phyloP scores from a whole-genome alignment of 768 basidiomycete genomes.

The Suillus placidus region DNA sequence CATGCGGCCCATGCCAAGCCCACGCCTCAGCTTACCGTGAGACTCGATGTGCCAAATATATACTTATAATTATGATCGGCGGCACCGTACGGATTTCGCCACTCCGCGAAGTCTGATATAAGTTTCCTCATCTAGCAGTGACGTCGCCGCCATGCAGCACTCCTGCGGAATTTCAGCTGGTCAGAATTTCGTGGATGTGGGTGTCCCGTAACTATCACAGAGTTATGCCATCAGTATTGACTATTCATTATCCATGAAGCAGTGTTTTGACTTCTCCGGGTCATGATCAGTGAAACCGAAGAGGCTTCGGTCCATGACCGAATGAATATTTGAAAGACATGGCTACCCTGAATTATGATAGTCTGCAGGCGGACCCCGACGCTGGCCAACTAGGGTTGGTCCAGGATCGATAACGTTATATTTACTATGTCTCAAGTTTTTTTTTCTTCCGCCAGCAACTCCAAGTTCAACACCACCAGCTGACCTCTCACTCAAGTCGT shows the following conservation, averaged over 20 bases:
- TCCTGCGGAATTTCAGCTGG: neutral
- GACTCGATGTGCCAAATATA: too few relatives aligned
- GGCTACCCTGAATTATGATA: neutral
- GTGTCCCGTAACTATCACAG: neutral
- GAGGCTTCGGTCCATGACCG: neutral
- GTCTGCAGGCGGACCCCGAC: neutral
- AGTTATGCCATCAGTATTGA: neutral
- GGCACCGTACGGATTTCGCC: too few relatives aligned
- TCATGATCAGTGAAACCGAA: constrained; percentile 6
- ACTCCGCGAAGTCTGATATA: too few relatives aligned
- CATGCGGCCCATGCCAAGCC: too few relatives aligned
- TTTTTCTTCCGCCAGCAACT: neutral
- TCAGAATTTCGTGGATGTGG: neutral
- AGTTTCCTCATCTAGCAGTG: too few relatives aligned
- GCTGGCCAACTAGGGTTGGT: neutral
- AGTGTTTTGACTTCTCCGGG: too few relatives aligned
- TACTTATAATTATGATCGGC: too few relatives aligned
- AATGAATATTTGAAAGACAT: neutral
- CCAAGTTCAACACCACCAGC: neutral
- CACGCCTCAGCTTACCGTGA: too few relatives aligned
- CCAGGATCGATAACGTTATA: neutral
- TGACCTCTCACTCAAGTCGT: neutral
- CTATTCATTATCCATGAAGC: neutral
- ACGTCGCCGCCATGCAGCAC: neutral
- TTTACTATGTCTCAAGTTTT: neutral